Conservation (phyloP, 2,329 filamentous ascomycete genomes). For the Penicillium olsonii region DNA sequence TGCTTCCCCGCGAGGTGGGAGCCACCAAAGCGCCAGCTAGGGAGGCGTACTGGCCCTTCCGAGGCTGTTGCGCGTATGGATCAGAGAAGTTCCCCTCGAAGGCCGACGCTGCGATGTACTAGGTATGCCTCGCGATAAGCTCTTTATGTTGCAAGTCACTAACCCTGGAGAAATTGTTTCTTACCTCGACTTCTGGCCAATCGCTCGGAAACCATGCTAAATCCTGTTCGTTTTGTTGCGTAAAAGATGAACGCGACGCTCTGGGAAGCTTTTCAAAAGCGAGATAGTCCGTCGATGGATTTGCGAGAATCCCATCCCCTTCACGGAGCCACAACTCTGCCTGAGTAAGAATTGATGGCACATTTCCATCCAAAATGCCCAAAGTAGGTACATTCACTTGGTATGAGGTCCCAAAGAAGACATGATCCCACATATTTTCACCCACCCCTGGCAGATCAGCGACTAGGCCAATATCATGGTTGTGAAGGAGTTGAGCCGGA, state of each 20-base stretch:
- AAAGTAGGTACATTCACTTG: slow-evolving; percentile 29
- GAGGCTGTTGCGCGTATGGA: slow-evolving; percentile 24
- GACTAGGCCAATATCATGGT: slow-evolving; percentile 29
- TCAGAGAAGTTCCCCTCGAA: slow-evolving; percentile 32
- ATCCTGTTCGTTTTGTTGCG: slow-evolving; percentile 15
- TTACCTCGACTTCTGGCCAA: slow-evolving; percentile 43
- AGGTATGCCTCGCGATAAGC: neutral
- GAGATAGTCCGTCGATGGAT: slow-evolving; percentile 30
- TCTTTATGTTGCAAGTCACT: neutral
- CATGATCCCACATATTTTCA: slow-evolving; percentile 40
- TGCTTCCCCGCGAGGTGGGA: slow-evolving; percentile 49
- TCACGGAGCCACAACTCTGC: slow-evolving; percentile 17
- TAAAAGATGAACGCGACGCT: slow-evolving; percentile 20
- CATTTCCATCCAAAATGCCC: slow-evolving; percentile 18
- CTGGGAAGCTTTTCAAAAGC: slow-evolving; percentile 37
- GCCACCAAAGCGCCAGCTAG: slow-evolving; percentile 31
- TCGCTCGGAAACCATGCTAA: slow-evolving; percentile 35
- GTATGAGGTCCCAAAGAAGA: slow-evolving; percentile 32
- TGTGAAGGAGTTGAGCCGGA: slow-evolving; percentile 30
- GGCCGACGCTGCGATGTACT: slow-evolving; percentile 32
- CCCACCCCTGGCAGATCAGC: slow-evolving; percentile 37
- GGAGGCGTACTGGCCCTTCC: slow-evolving; percentile 29
- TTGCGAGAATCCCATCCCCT: slow-evolving; percentile 29
- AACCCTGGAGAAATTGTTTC: neutral
- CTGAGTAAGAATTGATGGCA: slow-evolving; percentile 17